Percentiles rank a stretch among this genome's conserved stretches.
These are phyloP conservation scores for Raphanus raphanistrum DNA, from an alignment of 345 rosid genomes.

Conservation along the genomic window DNA sequence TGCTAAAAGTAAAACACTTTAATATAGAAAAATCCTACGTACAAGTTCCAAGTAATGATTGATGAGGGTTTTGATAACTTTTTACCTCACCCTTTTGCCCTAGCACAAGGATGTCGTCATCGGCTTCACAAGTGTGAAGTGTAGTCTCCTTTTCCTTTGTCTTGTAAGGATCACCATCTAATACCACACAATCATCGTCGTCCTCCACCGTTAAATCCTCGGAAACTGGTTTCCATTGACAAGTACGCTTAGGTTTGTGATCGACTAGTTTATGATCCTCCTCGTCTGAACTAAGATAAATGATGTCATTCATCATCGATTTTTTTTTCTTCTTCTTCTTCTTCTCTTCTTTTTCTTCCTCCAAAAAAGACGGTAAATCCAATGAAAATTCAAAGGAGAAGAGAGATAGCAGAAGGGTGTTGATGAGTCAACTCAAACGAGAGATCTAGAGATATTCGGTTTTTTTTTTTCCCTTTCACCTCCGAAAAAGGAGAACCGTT, in stretches of 20 bases:
- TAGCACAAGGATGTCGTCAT: conserved; percentile 30
- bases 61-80: not conserved
- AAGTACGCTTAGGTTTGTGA: not conserved
- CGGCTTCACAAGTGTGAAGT: not conserved
- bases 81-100: conserved; percentile 43
- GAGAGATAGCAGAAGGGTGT: not conserved
- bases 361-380: not conserved
- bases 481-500: not conserved
- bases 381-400: conserved; percentile 3
- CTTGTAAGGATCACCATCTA: conserved; percentile 30
- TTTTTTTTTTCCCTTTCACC: not conserved
- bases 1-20: too few species aligned
- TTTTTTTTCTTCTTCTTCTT: not conserved
- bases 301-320: not conserved
- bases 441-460: not conserved
- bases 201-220: not conserved
- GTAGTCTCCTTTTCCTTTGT: not conserved
- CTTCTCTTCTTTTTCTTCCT: too few species aligned
- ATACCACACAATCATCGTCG: conserved; percentile 33
- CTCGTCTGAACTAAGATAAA: conserved; percentile 31
- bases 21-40: too few species aligned
- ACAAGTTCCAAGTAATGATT: not conserved
- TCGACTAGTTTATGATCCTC: not conserved
- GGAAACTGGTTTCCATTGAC: not conserved
- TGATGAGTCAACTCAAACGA: not conserved